Percentiles rank a stretch among this genome's conserved stretches.
Conservation (phyloP, 148 eudicot genomes). For the Silene latifolia region DNA sequence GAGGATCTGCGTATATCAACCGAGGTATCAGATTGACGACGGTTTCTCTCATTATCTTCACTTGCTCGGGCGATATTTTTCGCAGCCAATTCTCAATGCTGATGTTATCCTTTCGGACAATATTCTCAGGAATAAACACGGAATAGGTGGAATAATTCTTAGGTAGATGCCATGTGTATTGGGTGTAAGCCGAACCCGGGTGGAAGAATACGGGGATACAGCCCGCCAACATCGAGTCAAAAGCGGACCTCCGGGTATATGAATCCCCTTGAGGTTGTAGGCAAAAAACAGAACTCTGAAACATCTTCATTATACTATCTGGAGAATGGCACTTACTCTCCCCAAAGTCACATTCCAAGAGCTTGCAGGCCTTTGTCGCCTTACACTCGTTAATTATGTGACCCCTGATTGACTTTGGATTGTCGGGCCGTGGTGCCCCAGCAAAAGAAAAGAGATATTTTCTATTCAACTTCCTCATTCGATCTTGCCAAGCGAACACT, state of each 20-base stretch:
- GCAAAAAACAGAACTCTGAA: constrained; percentile 88
- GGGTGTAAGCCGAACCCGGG: constrained; percentile 85
- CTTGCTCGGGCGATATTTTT: constrained; percentile 57
- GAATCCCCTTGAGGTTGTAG: constrained; percentile 97
- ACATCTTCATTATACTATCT: constrained; percentile 87
- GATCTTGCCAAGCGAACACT: constrained; percentile 73
- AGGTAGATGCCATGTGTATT: constrained; percentile 94
- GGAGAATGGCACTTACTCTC: constrained; percentile 91
- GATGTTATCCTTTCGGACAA: constrained; percentile 53
- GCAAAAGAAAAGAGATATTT: constrained; percentile 87
- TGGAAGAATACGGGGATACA: constrained; percentile 97
- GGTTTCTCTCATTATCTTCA: constrained; percentile 69
- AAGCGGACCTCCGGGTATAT: constrained; percentile 93
- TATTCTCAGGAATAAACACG: constrained; percentile 77
- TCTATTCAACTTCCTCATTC: constrained; percentile 72
- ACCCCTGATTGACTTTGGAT: constrained; percentile 72
- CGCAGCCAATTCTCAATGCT: constrained; percentile 65
- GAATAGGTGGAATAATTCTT: constrained; percentile 69
- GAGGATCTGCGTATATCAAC: constrained; percentile 89
- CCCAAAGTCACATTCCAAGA: constrained; percentile 75
- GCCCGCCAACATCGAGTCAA: constrained; percentile 91
- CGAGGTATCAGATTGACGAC: constrained; percentile 77
- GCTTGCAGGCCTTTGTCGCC: constrained; percentile 51
- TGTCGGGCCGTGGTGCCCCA: constrained; percentile 87
- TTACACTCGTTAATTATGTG: constrained; percentile 75